Evolutionary conservation across 75 land plant genomes (phyloP).

Genomic region (Pinus tabuliformis): DNA sequence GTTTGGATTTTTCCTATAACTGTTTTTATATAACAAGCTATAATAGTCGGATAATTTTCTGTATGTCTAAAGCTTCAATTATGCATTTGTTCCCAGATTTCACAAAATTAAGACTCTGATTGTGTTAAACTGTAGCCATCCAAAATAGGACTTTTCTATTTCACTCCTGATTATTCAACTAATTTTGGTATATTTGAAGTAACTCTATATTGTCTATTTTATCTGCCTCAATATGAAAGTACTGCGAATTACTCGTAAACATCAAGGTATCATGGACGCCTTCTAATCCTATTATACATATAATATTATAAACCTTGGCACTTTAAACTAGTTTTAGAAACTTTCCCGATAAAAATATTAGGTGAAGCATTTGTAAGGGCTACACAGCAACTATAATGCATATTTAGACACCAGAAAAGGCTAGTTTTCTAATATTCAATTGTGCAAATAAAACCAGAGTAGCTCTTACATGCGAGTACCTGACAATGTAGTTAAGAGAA

Average conservation of each 20-base stretch:
- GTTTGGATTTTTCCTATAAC: too few relatives aligned
- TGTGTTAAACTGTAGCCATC: background rate
- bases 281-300: background rate
- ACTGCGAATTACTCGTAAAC: too few relatives aligned
- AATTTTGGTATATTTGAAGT: background rate
- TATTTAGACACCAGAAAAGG: background rate
- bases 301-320: background rate
- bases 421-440: background rate
- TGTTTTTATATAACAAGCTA: too few relatives aligned
- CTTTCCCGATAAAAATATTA: background rate
- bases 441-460: background rate
- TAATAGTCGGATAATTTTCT: too few relatives aligned
- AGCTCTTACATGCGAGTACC: background rate
- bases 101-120: background rate
- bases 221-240: slow-evolving; percentile 1
- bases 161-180: background rate
- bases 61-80: too few relatives aligned
- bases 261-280: too few relatives aligned
- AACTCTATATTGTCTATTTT: background rate
- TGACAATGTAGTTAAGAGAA: background rate
- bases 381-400: background rate
- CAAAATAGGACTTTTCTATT: background rate
- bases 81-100: too few relatives aligned
- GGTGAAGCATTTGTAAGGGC: background rate
- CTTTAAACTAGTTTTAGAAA: background rate